Conservation (phyloP, 768 basidiomycete species). For the Mycena latifolia region DNA sequence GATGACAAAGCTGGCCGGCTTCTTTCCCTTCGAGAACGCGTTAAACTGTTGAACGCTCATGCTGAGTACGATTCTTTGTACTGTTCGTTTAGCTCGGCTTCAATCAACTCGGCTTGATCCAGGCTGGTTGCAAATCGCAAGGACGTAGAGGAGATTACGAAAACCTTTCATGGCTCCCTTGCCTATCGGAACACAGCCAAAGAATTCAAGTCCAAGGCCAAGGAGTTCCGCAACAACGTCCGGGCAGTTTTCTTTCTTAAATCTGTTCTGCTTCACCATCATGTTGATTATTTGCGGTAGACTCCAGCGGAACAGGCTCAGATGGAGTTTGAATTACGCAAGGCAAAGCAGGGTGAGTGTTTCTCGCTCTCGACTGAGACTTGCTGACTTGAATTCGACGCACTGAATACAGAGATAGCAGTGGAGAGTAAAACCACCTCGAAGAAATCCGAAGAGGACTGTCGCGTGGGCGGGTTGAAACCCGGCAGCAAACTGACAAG, state of each 20-base stretch:
- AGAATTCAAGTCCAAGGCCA: constrained; percentile 12
- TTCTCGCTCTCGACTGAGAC: background rate
- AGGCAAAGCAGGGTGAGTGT: background rate
- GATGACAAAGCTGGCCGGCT: constrained; percentile 2
- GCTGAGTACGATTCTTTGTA: background rate
- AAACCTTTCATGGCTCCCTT: constrained; percentile 9
- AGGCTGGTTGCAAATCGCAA: constrained; percentile 12
- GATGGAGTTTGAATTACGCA: constrained; percentile 11
- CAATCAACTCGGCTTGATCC: background rate
- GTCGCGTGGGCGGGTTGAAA: background rate
- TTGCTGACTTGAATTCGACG: background rate
- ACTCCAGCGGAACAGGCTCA: constrained; percentile 16
- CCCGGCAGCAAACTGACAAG: background rate
- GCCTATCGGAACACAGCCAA: constrained; percentile 6
- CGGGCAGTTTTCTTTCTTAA: background rate
- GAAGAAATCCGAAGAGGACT: background rate
- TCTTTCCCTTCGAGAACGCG: background rate
- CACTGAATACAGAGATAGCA: background rate
- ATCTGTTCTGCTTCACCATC: too few relatives aligned
- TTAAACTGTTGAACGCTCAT: constrained; percentile 2
- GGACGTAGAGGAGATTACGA: constrained; percentile 8
- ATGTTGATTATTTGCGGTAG: background rate
- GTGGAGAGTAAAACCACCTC: background rate
- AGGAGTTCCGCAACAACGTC: constrained; percentile 15
- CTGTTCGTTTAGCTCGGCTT: background rate